Evolutionary conservation across 2,329 filamentous ascomycete species (phyloP).

Genomic region (Pseudogymnoascus sp.): DNA sequence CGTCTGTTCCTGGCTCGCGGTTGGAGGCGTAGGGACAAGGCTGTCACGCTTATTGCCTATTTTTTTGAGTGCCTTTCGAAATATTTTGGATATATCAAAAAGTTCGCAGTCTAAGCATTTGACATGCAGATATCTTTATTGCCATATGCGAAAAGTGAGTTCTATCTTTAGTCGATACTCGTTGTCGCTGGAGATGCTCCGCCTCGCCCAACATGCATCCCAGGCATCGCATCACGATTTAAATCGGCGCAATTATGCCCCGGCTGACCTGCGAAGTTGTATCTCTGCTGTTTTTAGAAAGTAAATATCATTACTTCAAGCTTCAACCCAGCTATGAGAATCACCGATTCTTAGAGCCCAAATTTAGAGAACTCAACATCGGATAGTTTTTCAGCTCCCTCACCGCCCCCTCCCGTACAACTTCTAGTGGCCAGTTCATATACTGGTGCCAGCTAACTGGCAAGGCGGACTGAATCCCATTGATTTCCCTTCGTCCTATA

Average conservation of each 20-base stretch:
- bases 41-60: background rate
- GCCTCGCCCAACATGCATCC: background rate
- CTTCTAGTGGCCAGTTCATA: slow-evolving; percentile 16
- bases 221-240: background rate
- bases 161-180: background rate
- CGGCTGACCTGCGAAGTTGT: background rate
- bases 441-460: slow-evolving; percentile 14
- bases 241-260: background rate
- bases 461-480: slow-evolving; percentile 13
- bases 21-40: background rate
- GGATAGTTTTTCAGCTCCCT: background rate
- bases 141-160: background rate
- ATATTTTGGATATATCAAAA: background rate
- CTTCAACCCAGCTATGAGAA: background rate
- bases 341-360: background rate
- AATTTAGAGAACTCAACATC: background rate
- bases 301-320: background rate
- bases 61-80: background rate
- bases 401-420: slow-evolving; percentile 10
- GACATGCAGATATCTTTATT: background rate
- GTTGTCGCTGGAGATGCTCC: background rate
- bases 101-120: background rate
- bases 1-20: background rate
- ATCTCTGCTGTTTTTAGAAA: background rate
- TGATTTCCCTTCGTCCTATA: slow-evolving; percentile 19